Conservation (phyloP, 345 rosid genomes). For the Brassica carinata region DNA sequence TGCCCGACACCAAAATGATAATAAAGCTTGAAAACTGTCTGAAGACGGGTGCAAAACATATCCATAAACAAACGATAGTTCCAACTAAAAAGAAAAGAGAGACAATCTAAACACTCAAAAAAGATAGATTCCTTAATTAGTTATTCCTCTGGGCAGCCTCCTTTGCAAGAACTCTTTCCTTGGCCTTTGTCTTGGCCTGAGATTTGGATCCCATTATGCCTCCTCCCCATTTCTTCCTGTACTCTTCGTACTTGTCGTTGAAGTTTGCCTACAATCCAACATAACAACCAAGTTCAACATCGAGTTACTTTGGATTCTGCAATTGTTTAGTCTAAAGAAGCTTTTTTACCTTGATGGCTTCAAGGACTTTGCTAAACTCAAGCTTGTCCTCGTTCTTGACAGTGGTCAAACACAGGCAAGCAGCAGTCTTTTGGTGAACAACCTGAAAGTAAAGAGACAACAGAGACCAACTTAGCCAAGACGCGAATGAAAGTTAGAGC, state of each 20-base stretch:
- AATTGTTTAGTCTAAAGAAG: neutral
- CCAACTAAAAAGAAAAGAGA: conserved; percentile 8
- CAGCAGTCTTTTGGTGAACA: neutral
- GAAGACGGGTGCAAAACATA: neutral
- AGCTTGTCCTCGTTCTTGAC: conserved; percentile 40
- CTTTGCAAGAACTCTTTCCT: neutral
- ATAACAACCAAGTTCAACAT: neutral
- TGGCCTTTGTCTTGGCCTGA: neutral
- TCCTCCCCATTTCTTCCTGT: neutral
- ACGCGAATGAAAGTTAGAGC: neutral
- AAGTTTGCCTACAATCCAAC: conserved; percentile 41
- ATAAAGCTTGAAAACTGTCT: conserved; percentile 7
- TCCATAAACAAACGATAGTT: neutral
- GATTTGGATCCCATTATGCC: neutral
- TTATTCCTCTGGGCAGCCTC: neutral
- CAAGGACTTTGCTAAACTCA: conserved; percentile 74
- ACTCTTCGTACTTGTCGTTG: conserved; percentile 1
- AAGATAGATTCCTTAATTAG: neutral
- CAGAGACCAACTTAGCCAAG: neutral
- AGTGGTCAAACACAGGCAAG: neutral
- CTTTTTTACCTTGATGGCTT: conserved; percentile 57
- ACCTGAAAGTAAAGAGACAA: conserved; percentile 34
- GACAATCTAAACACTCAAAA: neutral
- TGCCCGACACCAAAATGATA: neutral
- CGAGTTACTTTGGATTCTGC: neutral